Evolutionary conservation across 1,284 basidiomycete species (phyloP), one percentile per base, ranked within the genome.

Genomic region (Pascua sp.): DNA sequence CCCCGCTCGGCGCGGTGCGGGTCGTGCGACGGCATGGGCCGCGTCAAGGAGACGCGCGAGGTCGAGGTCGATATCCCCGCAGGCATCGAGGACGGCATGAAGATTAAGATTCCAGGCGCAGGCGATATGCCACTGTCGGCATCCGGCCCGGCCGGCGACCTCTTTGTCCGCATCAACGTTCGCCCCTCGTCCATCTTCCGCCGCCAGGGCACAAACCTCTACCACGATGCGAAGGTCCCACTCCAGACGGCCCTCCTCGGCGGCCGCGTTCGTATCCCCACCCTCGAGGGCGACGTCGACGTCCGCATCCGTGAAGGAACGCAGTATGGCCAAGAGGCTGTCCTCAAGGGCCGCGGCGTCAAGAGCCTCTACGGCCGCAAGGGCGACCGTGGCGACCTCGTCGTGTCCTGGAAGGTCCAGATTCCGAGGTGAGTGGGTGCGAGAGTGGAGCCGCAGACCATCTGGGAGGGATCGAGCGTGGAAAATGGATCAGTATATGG

Each of bases 41-140:
- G 91, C 68, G 86, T 98, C 49, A 86, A 90, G 73, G 82, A 84
- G 67, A 85, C 85, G 69, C 90, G 89, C 72, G 81, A 85, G 13
- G 84, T 96, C 24, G 83, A 89, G 51, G 86, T 98, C 53, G 85
- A 91, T 62, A 87, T 99, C 57, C 91, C 92, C 53, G 83, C 89
- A 51, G 91, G 91, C 85, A 89, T 98, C 52, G 96, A 99, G 76
- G 93, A 98, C 74, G 96, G 96, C 36, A 96, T 95, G 90, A 85
- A 87, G 56, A 84, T 99, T 65, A 87, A 90, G 61, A 81, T 98
- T 51, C 85, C 89, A 11, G 85, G 86, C 43, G 83, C 84, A 47
- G 96, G 96, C 40, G 93, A 99, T 78, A 87, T 87, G 39, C 89
- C 96, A 18, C 77, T 95, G 18, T 81, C 84, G 37, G 87, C 88